phyloP scores from a whole-genome alignment of 1,284 basidiomycete species.

The Marasmius sp. region DNA sequence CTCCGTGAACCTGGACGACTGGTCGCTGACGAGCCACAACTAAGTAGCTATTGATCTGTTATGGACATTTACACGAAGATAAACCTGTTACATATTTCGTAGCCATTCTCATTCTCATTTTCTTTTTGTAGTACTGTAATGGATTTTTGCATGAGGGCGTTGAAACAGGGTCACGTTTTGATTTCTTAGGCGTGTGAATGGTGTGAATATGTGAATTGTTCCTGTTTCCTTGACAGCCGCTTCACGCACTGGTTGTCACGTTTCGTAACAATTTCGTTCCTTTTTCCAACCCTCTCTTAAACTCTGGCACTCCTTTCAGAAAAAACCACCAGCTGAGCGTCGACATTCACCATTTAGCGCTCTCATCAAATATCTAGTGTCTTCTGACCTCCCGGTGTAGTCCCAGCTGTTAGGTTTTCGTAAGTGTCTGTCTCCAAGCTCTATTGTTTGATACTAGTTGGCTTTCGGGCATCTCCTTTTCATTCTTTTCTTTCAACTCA shows the following conservation, averaged over 20 bases:
- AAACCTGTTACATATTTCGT: too few relatives aligned
- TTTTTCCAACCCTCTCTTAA: not conserved
- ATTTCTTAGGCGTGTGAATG: too few relatives aligned
- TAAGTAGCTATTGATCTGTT: not conserved
- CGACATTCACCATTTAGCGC: not conserved
- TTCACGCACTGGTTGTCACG: too few relatives aligned
- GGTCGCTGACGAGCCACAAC: constrained; percentile 16
- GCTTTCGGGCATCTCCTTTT: not conserved
- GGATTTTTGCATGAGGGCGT: too few relatives aligned
- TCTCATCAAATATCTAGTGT: constrained; percentile 1
- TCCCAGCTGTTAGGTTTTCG: not conserved
- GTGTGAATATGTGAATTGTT: too few relatives aligned
- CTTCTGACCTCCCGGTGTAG: constrained; percentile 2
- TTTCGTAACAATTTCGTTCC: not conserved
- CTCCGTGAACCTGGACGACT: constrained; percentile 14
- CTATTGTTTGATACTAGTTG: not conserved
- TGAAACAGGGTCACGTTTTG: too few relatives aligned
- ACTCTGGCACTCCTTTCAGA: not conserved
- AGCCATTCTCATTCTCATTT: too few relatives aligned
- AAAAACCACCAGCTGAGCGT: not conserved
- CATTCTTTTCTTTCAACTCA: not conserved
- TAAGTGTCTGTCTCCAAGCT: not conserved
- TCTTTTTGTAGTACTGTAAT: too few relatives aligned
- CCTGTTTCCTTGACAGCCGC: too few relatives aligned
- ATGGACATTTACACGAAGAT: not conserved